Conservation (phyloP, 129 eudicot species). For the Saposhnikovia divaricata region DNA sequence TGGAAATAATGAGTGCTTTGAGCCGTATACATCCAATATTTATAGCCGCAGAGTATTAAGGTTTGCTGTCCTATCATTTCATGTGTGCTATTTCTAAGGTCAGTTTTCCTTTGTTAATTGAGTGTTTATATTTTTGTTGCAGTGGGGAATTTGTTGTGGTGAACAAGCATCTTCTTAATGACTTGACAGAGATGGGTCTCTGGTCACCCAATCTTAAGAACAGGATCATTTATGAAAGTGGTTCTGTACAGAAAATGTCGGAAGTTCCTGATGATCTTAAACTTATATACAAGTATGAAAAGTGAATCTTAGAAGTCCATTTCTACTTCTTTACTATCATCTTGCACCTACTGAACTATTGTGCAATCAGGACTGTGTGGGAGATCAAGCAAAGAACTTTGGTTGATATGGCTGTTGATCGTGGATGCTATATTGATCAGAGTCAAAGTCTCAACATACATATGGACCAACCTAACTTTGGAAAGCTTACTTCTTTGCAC, state of each 20-base stretch:
- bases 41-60: constrained; percentile 93
- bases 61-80: constrained; percentile 15
- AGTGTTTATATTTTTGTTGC: constrained; percentile 12
- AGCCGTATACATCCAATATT: constrained; percentile 93
- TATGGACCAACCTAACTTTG: constrained; percentile 89
- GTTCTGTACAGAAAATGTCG: constrained; percentile 77
- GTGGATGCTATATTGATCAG: constrained; percentile 95
- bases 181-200: constrained; percentile 89
- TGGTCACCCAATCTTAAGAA: constrained; percentile 87
- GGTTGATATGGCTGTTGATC: constrained; percentile 98
- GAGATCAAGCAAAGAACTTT: constrained; percentile 85
- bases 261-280: constrained; percentile 70
- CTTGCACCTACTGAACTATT: not conserved
- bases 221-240: constrained; percentile 67
- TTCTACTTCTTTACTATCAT: not conserved
- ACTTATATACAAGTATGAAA: constrained; percentile 67
- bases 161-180: constrained; percentile 86
- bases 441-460: constrained; percentile 92
- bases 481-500: constrained; percentile 85
- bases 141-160: constrained; percentile 99
- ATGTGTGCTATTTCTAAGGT: not conserved
- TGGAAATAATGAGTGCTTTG: constrained; percentile 95
- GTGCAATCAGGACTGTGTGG: constrained; percentile 79
- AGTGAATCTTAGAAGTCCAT: not conserved
- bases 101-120: constrained; percentile 12